Base-by-base conservation (phyloP, 192 early-diverging fungal species). In the Coemansia sp. region DNA sequence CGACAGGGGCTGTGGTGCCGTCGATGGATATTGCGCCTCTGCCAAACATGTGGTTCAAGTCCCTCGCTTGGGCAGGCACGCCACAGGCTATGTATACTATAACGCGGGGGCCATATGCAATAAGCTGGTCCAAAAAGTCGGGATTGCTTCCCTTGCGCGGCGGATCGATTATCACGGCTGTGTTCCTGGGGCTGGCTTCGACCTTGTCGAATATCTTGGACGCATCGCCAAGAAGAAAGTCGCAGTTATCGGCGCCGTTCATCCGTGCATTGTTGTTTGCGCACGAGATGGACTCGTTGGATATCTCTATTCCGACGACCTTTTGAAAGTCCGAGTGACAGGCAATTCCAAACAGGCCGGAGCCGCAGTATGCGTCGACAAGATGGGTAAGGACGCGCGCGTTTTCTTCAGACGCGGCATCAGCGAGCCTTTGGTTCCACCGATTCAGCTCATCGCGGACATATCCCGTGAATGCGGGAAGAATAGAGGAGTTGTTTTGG, bases 61-160 rank as follows among this genome's bases (percentile, higher is more conserved):
- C 89, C 30, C 76, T 62, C 0, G 83, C 84, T 67, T 88, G 87
- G 0, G 85, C 78, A 30, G 77, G 82, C 28, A 87, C 85, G 54
- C 86, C 86, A 53, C 89, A 90, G 45, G 82, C 83, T 64, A 90
- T 86, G 64, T 90, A 90, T 2, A 90, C 76, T 35, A 90, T 85
- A 54, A 88, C 83, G 2, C 81, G 80, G 4, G 89, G 89, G 39
- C 84, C 83, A 60, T 88, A 87, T 1, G 83, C 75, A 61, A 85
- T 68, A 46, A 90, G 82, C 74, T 87, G 86, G 27, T 85, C 78
- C 62, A 90, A 62, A 46, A 90, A 88, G 29, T 83, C 87, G 10
- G 75, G 74, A 11, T 74, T 80, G 72, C 87, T 85, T 13, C 89
- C 89, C 53, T 85, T 87, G 57, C 85, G 81, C 6, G 87, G 86